phyloP scores from a whole-genome alignment of 192 early-diverging fungal species.

The Backusella liffmaniae region DNA sequence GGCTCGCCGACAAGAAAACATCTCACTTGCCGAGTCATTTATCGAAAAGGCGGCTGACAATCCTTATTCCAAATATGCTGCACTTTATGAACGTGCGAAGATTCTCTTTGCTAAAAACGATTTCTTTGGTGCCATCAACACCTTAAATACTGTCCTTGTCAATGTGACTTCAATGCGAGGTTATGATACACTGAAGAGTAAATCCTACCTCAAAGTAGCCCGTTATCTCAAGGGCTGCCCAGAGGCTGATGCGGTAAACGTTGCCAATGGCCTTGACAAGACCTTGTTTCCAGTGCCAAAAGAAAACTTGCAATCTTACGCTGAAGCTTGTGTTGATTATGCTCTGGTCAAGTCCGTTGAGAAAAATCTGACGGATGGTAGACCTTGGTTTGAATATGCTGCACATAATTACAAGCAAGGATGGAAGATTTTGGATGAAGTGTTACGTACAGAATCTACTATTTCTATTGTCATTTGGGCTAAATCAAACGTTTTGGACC shows the following conservation, averaged over 20 bases:
- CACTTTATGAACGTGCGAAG: constrained; percentile 15
- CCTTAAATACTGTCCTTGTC: not conserved
- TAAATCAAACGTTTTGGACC: constrained; percentile 1
- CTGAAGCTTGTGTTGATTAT: constrained; percentile 10
- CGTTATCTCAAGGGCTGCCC: constrained; percentile 11
- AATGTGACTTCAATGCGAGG: not conserved
- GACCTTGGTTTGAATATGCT: constrained; percentile 61
- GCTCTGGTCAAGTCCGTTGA: constrained; percentile 15
- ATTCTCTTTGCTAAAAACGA: constrained; percentile 12
- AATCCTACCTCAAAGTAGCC: constrained; percentile 18
- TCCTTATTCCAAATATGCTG: not conserved
- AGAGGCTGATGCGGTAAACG: not conserved
- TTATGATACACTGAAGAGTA: not conserved
- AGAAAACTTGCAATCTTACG: not conserved
- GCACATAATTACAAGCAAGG: constrained; percentile 58
- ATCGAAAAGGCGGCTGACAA: not conserved
- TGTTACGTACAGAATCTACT: constrained; percentile 15
- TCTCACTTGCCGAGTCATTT: not conserved
- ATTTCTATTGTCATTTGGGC: constrained; percentile 14
- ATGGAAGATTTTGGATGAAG: constrained; percentile 52
- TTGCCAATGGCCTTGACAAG: not conserved
- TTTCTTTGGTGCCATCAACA: not conserved
- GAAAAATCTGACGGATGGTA: not conserved
- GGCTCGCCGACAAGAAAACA: constrained; percentile 15
- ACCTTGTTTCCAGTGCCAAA: not conserved